Base-by-base conservation (phyloP, 78 protist species). In the Goniomonas avonlea region DNA sequence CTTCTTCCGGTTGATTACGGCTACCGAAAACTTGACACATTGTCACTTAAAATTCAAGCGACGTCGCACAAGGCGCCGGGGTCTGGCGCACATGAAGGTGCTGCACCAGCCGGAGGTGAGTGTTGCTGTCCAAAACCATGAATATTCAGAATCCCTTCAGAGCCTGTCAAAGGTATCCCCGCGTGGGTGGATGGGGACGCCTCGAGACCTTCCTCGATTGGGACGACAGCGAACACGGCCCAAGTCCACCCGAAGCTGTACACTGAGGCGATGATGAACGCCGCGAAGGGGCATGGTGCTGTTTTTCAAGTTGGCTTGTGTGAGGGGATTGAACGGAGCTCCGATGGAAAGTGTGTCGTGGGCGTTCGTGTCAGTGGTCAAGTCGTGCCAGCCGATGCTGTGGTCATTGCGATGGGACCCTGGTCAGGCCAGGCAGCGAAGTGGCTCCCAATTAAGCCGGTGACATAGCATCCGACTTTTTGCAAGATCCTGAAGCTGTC, bases 241-340 rank as follows among this genome's bases (percentile, higher is more conserved):
- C 83, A 80, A 29, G 83, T 80, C 29, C 58, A 68, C 77, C 83
- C 83, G 50, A 9, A 27, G 32, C 37, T 35, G 75, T 29, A 66
- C 38, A 80, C 83, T 11, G 56, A 63, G 38, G 61, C 61, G 9
- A 38, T 79, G 0, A 9, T 59, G 39, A 29, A 61, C 9, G 71
- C 48, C 40, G 82, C 82, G 17, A 27, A 29, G 50, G 48, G 15
- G 18, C 11, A 35, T 23, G 70, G 37, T 5, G 13, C 37, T 43
- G 5, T 15, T 17, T 7, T 60, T 5, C 29, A 40, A 3, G 47
- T 63, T 2, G 82, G 43, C 9, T 32, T 0, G 34, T 73, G 29
- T 8, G 32, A 23, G 39, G 32, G 20, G 43, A 48, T 61, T 4
- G 70, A 65, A 23, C 32, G 3, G 1, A n/a, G 9, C 43, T n/a